phyloP scores from a whole-genome alignment of 176 grass and related monocot species.

The Rhynchospora tenuis region DNA sequence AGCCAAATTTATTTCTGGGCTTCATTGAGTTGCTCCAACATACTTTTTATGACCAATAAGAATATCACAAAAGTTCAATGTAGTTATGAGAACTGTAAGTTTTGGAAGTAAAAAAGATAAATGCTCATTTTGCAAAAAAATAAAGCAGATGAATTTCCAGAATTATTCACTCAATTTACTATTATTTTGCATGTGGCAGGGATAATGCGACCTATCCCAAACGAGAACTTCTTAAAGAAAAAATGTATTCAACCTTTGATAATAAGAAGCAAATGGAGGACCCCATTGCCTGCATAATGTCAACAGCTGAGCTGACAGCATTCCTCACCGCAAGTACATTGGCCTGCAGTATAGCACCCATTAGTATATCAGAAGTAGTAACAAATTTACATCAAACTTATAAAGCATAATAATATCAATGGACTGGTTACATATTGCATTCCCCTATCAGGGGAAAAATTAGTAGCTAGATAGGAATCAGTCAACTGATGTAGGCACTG shows the following conservation, averaged over 20 bases:
- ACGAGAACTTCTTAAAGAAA: background rate
- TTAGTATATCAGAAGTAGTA: conserved; percentile 27
- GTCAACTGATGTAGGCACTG: background rate
- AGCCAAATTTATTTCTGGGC: background rate
- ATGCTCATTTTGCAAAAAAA: background rate
- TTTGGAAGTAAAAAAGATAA: background rate
- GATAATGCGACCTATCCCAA: background rate
- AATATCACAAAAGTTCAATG: background rate
- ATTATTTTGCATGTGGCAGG: background rate
- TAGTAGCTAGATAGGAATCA: background rate
- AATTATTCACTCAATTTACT: background rate
- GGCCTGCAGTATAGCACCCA: conserved; percentile 46
- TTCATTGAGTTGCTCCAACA: background rate
- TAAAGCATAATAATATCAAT: background rate
- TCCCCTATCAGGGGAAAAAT: background rate
- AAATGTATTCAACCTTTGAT: conserved; percentile 59
- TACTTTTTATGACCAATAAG: background rate
- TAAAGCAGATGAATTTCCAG: background rate
- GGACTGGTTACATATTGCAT: background rate
- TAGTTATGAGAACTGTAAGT: background rate
- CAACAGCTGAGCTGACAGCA: conserved; percentile 90
- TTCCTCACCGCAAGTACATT: conserved; percentile 79
- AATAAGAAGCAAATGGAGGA: conserved; percentile 72
- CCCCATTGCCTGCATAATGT: conserved; percentile 91
- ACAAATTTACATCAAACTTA: conserved; percentile 2